Percentiles rank a stretch among this genome's conserved stretches.
phyloP scores from a whole-genome alignment of 768 basidiomycete genomes.

The Tulasnella sp. region DNA sequence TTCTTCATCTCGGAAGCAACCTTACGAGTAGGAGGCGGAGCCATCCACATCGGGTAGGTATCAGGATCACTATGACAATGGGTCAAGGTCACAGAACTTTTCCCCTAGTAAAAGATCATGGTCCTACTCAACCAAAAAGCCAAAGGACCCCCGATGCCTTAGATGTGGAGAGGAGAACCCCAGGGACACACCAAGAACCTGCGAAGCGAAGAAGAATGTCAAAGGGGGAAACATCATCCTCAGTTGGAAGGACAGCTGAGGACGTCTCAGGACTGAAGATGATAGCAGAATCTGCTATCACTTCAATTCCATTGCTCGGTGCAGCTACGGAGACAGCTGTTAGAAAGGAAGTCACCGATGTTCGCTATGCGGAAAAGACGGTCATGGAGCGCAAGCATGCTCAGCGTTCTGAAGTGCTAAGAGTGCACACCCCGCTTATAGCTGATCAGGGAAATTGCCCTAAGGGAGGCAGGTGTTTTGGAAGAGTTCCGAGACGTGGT shows the following conservation, averaged over 20 bases:
- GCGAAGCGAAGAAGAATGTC: background rate
- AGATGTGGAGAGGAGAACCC: background rate
- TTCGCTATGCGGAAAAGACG: background rate
- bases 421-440: background rate
- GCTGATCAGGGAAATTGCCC: background rate
- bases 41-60: too few species aligned
- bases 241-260: background rate
- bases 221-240: background rate
- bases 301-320: background rate
- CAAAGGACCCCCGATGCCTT: too few species aligned
- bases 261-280: background rate
- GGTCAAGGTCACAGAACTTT: too few species aligned
- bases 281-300: background rate
- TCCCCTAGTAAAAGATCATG: too few species aligned
- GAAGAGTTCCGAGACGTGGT: background rate
- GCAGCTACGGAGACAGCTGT: background rate
- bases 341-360: background rate
- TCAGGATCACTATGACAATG: too few species aligned
- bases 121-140: background rate
- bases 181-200: background rate
- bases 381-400: background rate
- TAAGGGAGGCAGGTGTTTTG: background rate
- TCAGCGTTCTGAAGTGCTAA: background rate
- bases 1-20: too few species aligned
- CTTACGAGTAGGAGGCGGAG: too few species aligned